These are phyloP conservation scores for Xerocomellus dryophilus DNA, from an alignment of 768 basidiomycete species.

Conservation along the genomic window DNA sequence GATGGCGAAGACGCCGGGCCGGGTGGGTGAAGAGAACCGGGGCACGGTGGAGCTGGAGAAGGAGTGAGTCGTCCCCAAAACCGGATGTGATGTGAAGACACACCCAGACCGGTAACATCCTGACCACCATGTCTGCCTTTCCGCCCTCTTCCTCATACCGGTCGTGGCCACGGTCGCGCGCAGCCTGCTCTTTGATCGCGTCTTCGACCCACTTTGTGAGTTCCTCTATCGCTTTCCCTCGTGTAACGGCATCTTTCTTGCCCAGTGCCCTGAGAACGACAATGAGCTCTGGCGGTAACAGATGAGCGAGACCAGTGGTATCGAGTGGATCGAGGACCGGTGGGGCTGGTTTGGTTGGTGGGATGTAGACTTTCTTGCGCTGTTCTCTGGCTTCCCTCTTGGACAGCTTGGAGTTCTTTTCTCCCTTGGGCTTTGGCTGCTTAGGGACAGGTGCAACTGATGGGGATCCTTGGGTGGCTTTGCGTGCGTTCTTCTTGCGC, in stretches of 20 bases:
- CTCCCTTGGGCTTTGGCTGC: conserved; percentile 47
- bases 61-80: conserved; percentile 5
- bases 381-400: conserved; percentile 59
- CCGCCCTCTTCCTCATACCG: conserved; percentile 5
- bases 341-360: conserved; percentile 76
- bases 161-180: conserved; percentile 26
- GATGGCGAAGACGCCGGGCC: conserved; percentile 66
- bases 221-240: conserved; percentile 82
- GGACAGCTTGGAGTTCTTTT: conserved; percentile 46
- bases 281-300: conserved; percentile 76
- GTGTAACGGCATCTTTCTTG: conserved; percentile 89
- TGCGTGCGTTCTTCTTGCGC: conserved; percentile 90
- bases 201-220: conserved; percentile 65
- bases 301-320: conserved; percentile 69
- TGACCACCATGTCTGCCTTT: conserved; percentile 37
- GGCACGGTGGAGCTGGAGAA: conserved; percentile 75
- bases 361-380: conserved; percentile 81
- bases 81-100: conserved; percentile 26
- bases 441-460: conserved; percentile 29
- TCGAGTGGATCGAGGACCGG: conserved; percentile 84
- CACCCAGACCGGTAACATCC: conserved; percentile 91
- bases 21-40: conserved; percentile 78
- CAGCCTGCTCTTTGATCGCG: conserved; percentile 42
- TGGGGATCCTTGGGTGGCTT: conserved; percentile 40
- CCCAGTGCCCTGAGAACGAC: conserved; percentile 76